A percentile compares a stretch with the other conserved stretches of the same genome.
phyloP scores from a whole-genome alignment of 371 early-diverging fungal species.

The Apophysomyces trapeziformis region DNA sequence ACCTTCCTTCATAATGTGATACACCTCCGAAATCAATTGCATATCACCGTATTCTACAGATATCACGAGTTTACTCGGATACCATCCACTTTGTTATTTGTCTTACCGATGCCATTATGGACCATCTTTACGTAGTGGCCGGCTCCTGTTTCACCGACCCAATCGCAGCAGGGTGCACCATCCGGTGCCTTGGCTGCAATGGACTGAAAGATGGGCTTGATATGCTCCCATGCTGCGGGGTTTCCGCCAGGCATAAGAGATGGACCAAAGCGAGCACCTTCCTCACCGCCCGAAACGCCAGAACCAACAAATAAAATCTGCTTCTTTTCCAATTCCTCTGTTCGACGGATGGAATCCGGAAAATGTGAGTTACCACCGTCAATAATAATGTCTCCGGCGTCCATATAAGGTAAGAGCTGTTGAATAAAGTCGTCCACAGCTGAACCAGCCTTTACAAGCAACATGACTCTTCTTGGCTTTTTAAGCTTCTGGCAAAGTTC shows the following conservation, averaged over 20 bases:
- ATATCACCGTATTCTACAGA: constrained; percentile 97
- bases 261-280: constrained; percentile 99
- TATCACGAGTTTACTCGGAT: not conserved
- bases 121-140: constrained; percentile 99
- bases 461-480: constrained; percentile 94
- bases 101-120: constrained; percentile 94
- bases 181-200: constrained; percentile 91
- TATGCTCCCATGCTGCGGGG: constrained; percentile 88
- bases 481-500: constrained; percentile 93
- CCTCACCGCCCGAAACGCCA: constrained; percentile 99
- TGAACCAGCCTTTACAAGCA: constrained; percentile 97
- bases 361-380: constrained; percentile 99
- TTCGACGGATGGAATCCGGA: constrained; percentile 95
- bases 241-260: constrained; percentile 99
- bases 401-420: constrained; percentile 83
- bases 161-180: constrained; percentile 97
- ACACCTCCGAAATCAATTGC: constrained; percentile 98
- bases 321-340: constrained; percentile 82
- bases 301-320: constrained; percentile 95
- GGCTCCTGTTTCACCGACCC: constrained; percentile 98
- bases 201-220: constrained; percentile 95
- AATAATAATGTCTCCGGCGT: constrained; percentile 95
- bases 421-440: constrained; percentile 97
- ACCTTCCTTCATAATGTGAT: constrained; percentile 89
- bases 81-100: not conserved